Base-by-base conservation (phyloP, 1,284 basidiomycete species). In the Sporisorium iseilematis-ciliati region DNA sequence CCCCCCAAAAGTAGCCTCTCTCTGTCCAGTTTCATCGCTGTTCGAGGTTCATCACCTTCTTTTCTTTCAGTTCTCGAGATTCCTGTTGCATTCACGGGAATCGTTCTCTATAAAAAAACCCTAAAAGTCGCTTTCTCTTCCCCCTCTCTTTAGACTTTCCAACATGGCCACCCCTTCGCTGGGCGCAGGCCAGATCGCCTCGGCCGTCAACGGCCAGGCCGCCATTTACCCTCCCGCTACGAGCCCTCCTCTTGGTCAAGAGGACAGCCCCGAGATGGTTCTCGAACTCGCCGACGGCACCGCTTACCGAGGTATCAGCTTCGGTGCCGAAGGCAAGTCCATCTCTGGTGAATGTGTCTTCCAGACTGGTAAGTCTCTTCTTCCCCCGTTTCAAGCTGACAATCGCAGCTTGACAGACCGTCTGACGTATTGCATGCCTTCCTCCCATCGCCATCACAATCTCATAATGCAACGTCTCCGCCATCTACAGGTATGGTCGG, bases 281-380 rank as follows among this genome's bases (percentile, higher is more conserved):
- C 89, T 99, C 66, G 95, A 99, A 87, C 89, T 99, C 63, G 90
- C 90, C 56, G 96, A 99, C 87, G 96, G 96, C 14, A 91, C 93
- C 67, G 91, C 93, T 1, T 93, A 91, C 82, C 89, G 91, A 62
- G 97, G 97, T 52, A 91, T 93, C 85, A 94, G 92, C 85, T 99
- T 99, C 84, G 97, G 97, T 82, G 94, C 94, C 3, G 89, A 93
- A 81, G 90, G 90, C 60, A 96, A 94, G 88, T 95, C 93, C 86
- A 89, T 97, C 55, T 90, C 95, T 21, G 97, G 97, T 81, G 97
- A 99, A 90, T 98, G 96, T 86, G 97, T 99, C 84, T 99, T 99
- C 88, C 96, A 98, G 88, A 99, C 97, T 59, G 96, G 96, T 97
- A 84, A 87, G 92, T 86, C 64, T 52, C 35, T 10, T 29, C 35